phyloP scores from a whole-genome alignment of 2,329 filamentous ascomycete genomes.

The Fusarium tjaetaba region DNA sequence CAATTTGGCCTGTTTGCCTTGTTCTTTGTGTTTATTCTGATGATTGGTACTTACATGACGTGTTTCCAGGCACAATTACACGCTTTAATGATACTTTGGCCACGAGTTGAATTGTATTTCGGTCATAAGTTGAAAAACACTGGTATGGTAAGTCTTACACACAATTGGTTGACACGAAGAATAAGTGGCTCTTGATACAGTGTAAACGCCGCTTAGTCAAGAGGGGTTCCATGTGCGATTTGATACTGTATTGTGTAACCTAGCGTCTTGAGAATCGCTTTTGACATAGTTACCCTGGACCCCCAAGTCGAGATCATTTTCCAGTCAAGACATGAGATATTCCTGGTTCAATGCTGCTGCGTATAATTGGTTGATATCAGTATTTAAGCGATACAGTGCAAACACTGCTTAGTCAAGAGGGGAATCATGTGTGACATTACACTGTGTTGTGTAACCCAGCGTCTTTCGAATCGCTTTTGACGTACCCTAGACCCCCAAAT shows the following conservation, averaged over 20 bases:
- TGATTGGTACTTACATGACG: fast-evolving
- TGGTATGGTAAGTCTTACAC: background rate
- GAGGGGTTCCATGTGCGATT: background rate
- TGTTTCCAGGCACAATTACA: background rate
- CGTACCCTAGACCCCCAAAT: background rate
- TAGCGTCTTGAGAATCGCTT: background rate
- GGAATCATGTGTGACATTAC: no score
- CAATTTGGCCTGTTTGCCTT: background rate
- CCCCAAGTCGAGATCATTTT: background rate
- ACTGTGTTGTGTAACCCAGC: background rate
- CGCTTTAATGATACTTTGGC: background rate
- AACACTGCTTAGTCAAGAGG: background rate
- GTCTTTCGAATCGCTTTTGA: background rate
- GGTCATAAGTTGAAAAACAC: background rate
- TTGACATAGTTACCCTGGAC: background rate
- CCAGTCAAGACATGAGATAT: background rate
- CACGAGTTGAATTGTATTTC: background rate
- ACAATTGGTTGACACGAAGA: background rate
- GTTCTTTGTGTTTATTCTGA: background rate
- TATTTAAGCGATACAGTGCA: background rate
- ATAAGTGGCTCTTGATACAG: background rate
- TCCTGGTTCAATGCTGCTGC: background rate
- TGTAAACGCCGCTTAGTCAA: background rate
- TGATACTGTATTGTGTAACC: background rate
- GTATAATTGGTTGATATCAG: background rate